These are phyloP conservation scores for Corniculantispora saksenae DNA, from an alignment of 2,329 filamentous ascomycete species.

Conservation along the genomic window DNA sequence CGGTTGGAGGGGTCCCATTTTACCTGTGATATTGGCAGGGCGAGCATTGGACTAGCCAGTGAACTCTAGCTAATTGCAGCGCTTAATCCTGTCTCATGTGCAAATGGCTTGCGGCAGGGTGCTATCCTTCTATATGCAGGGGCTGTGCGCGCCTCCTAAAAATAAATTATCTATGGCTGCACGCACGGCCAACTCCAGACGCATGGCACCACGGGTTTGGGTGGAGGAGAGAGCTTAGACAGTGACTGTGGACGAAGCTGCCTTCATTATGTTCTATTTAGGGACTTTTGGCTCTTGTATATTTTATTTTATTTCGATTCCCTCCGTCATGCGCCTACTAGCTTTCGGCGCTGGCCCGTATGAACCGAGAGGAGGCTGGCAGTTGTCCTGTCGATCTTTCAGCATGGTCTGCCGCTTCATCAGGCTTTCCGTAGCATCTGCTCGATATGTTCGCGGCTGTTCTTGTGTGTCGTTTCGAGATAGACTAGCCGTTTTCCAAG, in stretches of 20 bases:
- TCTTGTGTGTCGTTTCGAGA: constrained; percentile 92
- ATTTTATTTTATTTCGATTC: background rate
- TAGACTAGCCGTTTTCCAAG: constrained; percentile 89
- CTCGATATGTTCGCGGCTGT: constrained; percentile 87
- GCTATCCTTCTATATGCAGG: background rate
- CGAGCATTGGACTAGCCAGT: background rate
- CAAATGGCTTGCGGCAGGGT: background rate
- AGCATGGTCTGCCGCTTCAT: constrained; percentile 1
- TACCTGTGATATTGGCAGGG: background rate
- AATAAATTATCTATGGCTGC: background rate
- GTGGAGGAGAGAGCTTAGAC: no score
- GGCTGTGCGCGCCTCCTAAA: background rate
- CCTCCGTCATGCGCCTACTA: background rate
- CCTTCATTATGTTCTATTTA: no score
- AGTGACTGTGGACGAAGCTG: no score
- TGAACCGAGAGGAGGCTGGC: no score
- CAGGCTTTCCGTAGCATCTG: constrained; percentile 69
- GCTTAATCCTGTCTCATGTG: background rate
- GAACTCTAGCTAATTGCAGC: background rate
- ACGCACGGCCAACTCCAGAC: background rate
- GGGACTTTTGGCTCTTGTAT: background rate
- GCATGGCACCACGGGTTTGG: no score
- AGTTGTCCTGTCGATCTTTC: no score
- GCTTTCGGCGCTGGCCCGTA: background rate
- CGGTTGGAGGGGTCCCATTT: background rate